Conservation (phyloP, 306 rosid genomes). For the Senna siamea region DNA sequence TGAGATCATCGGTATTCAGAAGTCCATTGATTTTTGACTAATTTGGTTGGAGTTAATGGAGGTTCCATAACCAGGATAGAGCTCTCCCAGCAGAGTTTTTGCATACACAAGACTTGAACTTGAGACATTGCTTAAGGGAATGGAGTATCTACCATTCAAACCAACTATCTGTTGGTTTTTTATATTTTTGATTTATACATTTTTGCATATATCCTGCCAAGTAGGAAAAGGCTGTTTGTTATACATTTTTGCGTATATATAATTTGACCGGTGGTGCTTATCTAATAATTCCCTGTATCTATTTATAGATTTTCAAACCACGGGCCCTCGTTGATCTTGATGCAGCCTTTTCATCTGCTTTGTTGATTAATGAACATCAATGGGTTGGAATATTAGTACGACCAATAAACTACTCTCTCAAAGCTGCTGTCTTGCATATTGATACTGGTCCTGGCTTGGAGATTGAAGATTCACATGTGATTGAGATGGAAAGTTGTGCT, state of each 20-base stretch:
- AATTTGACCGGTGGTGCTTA: slow-evolving; percentile 5
- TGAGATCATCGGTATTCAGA: too few relatives aligned
- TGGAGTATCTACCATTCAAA: too few relatives aligned
- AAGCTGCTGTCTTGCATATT: slow-evolving; percentile 82
- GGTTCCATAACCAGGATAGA: too few relatives aligned
- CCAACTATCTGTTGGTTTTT: too few relatives aligned
- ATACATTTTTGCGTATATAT: slow-evolving; percentile 14
- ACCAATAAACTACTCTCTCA: slow-evolving; percentile 89
- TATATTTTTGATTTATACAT: too few relatives aligned
- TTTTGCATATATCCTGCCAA: too few relatives aligned
- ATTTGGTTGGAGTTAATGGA: too few relatives aligned
- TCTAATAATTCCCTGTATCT: slow-evolving; percentile 40
- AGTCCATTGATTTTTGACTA: too few relatives aligned
- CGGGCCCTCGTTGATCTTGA: slow-evolving; percentile 95
- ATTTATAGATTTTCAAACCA: slow-evolving; percentile 77
- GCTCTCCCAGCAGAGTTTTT: too few relatives aligned
- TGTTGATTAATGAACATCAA: slow-evolving; percentile 91
- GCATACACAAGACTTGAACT: too few relatives aligned
- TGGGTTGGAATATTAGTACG: slow-evolving; percentile 90
- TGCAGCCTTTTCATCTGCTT: slow-evolving; percentile 89
- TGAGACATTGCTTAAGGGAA: too few relatives aligned
- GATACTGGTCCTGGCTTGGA: slow-evolving; percentile 97
- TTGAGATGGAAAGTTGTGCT: slow-evolving; percentile 82
- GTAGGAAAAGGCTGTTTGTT: too few relatives aligned
- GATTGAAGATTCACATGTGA: slow-evolving; percentile 65